phyloP scores from a whole-genome alignment of 495 filamentous ascomycete species.

The Usnea hakonensis region DNA sequence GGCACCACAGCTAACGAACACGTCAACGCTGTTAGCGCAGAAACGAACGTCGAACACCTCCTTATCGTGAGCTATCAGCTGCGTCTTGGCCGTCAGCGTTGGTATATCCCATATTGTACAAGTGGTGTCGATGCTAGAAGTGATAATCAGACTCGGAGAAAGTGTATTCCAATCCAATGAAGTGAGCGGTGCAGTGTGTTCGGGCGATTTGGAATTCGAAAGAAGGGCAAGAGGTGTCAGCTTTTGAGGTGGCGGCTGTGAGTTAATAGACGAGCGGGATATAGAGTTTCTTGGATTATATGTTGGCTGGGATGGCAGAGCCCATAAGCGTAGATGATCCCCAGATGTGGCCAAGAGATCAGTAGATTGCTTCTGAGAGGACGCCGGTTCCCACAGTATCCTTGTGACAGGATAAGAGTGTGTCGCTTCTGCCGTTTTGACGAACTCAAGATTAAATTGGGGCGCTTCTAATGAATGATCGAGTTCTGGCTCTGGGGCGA shows the following conservation, averaged over 20 bases:
- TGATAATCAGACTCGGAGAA: slow-evolving; percentile 93
- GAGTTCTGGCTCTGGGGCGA: slow-evolving; percentile 57
- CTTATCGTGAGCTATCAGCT: slow-evolving; percentile 97
- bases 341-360: slow-evolving; percentile 95
- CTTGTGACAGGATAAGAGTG: slow-evolving; percentile 97
- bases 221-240: slow-evolving; percentile 87
- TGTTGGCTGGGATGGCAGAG: slow-evolving; percentile 57
- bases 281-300: slow-evolving; percentile 63
- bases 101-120: slow-evolving; percentile 99
- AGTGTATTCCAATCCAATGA: slow-evolving; percentile 97
- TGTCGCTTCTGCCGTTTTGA: slow-evolving; percentile 91
- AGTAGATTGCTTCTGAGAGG: slow-evolving; percentile 92
- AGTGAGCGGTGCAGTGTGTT: slow-evolving; percentile 93
- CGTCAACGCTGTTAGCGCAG: slow-evolving; percentile 90
- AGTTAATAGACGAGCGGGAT: slow-evolving; percentile 53
- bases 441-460: slow-evolving; percentile 76
- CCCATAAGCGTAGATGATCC: slow-evolving; percentile 94
- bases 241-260: slow-evolving; percentile 67
- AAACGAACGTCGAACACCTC: slow-evolving; percentile 98
- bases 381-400: slow-evolving; percentile 94
- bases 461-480: slow-evolving; percentile 58
- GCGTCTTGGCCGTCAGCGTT: slow-evolving; percentile 94
- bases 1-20: slow-evolving; percentile 95
- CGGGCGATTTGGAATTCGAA: slow-evolving; percentile 96
- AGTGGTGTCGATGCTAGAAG: slow-evolving; percentile 96